Evolutionary conservation across 179 eudicot genomes (phyloP).

Genomic region (Beta lomatogona): DNA sequence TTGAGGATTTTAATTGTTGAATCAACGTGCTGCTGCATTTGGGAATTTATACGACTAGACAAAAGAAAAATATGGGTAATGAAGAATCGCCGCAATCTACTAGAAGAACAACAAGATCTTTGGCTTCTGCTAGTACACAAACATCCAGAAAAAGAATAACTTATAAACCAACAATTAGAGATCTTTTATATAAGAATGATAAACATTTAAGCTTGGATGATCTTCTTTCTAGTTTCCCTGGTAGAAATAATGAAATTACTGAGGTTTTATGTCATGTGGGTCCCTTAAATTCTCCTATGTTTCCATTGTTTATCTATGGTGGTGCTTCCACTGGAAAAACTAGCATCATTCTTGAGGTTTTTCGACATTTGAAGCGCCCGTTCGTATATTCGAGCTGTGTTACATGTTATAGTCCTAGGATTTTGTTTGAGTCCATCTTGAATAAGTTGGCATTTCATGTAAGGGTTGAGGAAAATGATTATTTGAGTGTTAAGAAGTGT

Average conservation of each 20-base stretch:
- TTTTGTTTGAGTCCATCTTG: conserved; percentile 76
- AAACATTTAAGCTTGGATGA: conserved; percentile 50
- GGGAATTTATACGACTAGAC: background rate
- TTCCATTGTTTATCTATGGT: conserved; percentile 75
- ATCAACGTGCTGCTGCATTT: background rate
- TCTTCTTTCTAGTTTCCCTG: conserved; percentile 59
- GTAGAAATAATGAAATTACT: conserved; percentile 58
- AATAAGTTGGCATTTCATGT: conserved; percentile 74
- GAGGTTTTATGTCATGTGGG: conserved; percentile 67
- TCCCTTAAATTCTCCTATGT: conserved; percentile 61
- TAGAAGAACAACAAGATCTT: conserved; percentile 71
- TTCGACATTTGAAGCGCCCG: conserved; percentile 67
- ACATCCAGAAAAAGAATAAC: conserved; percentile 28
- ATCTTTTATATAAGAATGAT: conserved; percentile 49
- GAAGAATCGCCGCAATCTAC: conserved; percentile 52
- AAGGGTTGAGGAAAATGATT: conserved; percentile 56
- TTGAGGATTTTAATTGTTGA: background rate
- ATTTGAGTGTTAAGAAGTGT: conserved; percentile 74
- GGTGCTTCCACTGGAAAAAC: conserved; percentile 84
- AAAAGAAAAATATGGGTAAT: conserved; percentile 42
- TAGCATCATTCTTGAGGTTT: conserved; percentile 55
- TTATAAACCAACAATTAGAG: conserved; percentile 43
- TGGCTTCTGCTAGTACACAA: conserved; percentile 34
- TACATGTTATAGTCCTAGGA: conserved; percentile 77
- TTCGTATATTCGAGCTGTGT: conserved; percentile 76